Evolutionary conservation across 768 basidiomycete species (phyloP), one percentile per base, ranked within the genome.

Genomic region (Mrakia hoshinonis): DNA sequence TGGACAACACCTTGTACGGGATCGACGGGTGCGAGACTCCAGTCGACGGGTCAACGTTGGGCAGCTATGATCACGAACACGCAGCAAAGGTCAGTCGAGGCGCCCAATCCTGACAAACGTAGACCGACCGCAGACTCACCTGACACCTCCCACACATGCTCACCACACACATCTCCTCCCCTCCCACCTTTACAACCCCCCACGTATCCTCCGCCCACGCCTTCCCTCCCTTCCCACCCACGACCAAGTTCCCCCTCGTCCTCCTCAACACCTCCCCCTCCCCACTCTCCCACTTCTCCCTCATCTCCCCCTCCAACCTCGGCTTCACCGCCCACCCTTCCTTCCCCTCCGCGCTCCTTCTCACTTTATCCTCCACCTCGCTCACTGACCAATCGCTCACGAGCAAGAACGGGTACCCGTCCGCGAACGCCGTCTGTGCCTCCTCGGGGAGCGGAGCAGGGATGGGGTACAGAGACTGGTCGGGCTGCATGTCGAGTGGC

Each of bases 391-490:
- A 60, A 13, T 18, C 36, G 39, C 39, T 46, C 29, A 71, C 70
- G 46, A 71, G 10, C 6, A 71, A 64, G 47, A 71, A 66, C 1
- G 70, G 70, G 61, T 58, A 71, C 3, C 70, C 70, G 52, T 71
- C 70, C 6, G 70, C 62, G 47, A 71, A 71, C 29, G 70, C 61
- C 11, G 54, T 58, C 29, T 62, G 63, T 12, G 70, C 52, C 43
- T 38, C 39, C 3, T 15, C 22, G 22, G 68, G 68, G 0, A 69
- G 58, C 5, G 39, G 7, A n/a, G 29, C 22, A 11, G 68, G 58
- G 31, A 69, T 43, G 12, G 63, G 48, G 64, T 58, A 66, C 24
- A 46, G 15, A 38, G 63, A 26, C 24, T 31, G 26, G 13, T 65
- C 47, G 2, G 61, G 58, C 26, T 43, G 22, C 51, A 52, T 54